phyloP scores from a whole-genome alignment of 2,329 filamentous ascomycete genomes.

The Diaporthe vaccinii region DNA sequence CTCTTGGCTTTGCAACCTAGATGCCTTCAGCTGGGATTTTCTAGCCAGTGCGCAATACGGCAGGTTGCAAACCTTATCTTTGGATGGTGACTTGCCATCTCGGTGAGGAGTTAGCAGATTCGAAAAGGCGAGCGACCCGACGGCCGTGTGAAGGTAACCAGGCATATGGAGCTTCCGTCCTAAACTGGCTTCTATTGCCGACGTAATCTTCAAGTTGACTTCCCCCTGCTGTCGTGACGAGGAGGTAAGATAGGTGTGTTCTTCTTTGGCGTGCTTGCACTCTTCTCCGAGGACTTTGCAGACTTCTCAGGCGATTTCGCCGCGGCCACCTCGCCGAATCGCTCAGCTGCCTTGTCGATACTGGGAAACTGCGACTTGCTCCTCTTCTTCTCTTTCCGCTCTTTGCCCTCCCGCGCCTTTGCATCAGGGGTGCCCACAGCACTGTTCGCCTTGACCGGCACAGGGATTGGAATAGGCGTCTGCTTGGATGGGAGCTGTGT shows the following conservation, averaged over 20 bases:
- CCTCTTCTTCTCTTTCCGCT: slow-evolving; percentile 30
- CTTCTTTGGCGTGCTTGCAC: slow-evolving; percentile 16
- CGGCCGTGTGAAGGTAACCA: neutral
- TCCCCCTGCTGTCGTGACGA: slow-evolving; percentile 12
- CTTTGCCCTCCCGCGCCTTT: slow-evolving; percentile 36
- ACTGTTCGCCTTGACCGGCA: neutral
- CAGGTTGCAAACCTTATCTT: neutral
- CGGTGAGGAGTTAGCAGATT: neutral
- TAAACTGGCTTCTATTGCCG: no score
- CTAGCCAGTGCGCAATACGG: neutral
- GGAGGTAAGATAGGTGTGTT: slow-evolving; percentile 34
- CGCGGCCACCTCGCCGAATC: neutral
- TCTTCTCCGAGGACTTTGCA: slow-evolving; percentile 3
- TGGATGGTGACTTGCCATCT: neutral
- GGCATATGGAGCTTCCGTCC: neutral
- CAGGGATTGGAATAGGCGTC: slow-evolving; percentile 36
- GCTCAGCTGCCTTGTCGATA: neutral
- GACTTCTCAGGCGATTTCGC: slow-evolving; percentile 9
- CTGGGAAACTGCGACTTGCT: slow-evolving; percentile 20
- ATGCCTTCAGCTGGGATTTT: neutral
- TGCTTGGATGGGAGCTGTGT: slow-evolving; percentile 34
- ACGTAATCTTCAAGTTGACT: neutral
- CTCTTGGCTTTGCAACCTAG: neutral
- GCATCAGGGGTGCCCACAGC: neutral
- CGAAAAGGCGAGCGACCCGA: neutral